phyloP scores from a whole-genome alignment of 768 basidiomycete species.

The Collybiopsis luxurians region DNA sequence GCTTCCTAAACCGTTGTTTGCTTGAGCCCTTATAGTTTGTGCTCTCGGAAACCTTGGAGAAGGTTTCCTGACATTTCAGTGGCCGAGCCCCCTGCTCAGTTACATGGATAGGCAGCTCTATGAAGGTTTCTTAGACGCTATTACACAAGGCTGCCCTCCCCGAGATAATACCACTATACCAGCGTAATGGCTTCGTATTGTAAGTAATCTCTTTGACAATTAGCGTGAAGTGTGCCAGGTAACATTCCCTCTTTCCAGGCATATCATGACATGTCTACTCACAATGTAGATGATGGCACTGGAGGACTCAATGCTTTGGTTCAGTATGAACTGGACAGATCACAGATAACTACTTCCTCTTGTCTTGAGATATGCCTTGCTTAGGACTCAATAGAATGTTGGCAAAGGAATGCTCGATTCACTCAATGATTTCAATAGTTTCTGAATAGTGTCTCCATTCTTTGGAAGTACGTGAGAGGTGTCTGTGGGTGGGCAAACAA shows the following conservation, averaged over 20 bases:
- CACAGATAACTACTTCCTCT: constrained; percentile 8
- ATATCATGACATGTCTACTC: constrained; percentile 19
- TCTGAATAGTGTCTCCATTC: constrained; percentile 8
- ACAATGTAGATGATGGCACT: constrained; percentile 13
- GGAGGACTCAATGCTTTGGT: constrained; percentile 22
- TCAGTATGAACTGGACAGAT: constrained; percentile 14
- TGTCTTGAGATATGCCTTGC: no score
- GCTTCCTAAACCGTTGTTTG: neutral
- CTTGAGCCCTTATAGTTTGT: no score
- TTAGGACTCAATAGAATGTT: constrained; percentile 42
- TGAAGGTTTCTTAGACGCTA: neutral
- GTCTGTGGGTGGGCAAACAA: neutral
- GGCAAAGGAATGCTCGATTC: constrained; percentile 45
- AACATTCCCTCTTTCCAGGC: no score
- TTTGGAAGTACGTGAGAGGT: constrained; percentile 10
- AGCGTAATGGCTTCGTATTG: constrained; percentile 16
- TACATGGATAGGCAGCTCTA: neutral
- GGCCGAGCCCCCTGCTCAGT: neutral
- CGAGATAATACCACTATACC: constrained; percentile 10
- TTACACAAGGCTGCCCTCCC: neutral
- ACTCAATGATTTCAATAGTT: constrained; percentile 38
- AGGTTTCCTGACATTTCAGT: neutral
- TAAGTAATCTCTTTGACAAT: no score
- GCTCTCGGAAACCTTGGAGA: neutral
- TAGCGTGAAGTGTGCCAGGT: no score